Evolutionary conservation across 768 basidiomycete genomes (phyloP), one percentile per base, ranked within the genome.

Genomic region (Pulveroboletus frians): DNA sequence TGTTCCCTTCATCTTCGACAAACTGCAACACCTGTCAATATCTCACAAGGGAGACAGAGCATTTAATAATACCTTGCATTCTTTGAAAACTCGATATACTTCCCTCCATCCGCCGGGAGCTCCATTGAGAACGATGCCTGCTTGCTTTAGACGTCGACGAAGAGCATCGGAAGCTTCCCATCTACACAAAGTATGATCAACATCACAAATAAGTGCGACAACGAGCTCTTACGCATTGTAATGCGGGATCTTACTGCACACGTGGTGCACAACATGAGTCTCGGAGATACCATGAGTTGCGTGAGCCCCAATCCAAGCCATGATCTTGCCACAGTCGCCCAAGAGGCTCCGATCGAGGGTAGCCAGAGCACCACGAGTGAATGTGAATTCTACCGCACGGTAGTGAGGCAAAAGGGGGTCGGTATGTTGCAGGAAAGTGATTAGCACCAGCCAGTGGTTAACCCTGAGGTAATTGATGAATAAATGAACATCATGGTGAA

Each of bases 361-460:
- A 45, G 89, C 73, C 45, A 98, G 82, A 14, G 95, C 95, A 50
- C 95, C 95, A 58, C 92, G 89, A 38, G 85, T 75, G 79, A 98
- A 99, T 34, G 85, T 93, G 77, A 95, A 97, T 63, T 88, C 85
- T 32, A 80, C 64, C 13, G 84, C 80, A 55, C 89, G 88, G 77
- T 96, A 97, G 72, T 97, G 95, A 42, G 94, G 94, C 38, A 98
- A 80, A 39, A 87, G 68, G 17, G 94, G 92, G 71, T 97, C 95
- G 60, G 95, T 97, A 76, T 99, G 95, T 73, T 99, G 95, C 43
- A 97, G 77, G 86, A 92, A 97, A 17, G 93, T 96, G 74, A 97
- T 96, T 60, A 92, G 62, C 49, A 97, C 91, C 46, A 97, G 78
- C 93, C 93, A 96, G 76, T 92, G 90, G 76, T 91, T 91, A 46